phyloP scores from a whole-genome alignment of 192 early-diverging fungal species.

The Gigaspora rosea region DNA sequence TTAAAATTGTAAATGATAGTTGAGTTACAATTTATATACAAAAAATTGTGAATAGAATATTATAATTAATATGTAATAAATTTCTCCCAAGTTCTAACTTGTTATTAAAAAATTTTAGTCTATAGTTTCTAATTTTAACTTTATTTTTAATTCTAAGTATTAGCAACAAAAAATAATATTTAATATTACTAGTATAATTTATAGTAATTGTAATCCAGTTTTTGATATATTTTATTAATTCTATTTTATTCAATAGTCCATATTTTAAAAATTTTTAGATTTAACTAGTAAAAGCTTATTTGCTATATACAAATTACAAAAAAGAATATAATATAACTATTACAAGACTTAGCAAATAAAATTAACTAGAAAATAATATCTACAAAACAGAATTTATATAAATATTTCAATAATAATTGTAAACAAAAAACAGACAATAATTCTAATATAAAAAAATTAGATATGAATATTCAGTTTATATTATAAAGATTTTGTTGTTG shows the following conservation, averaged over 20 bases:
- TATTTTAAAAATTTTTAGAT: conserved; percentile 14
- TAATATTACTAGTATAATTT: no score
- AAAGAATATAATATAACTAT: conserved; percentile 16
- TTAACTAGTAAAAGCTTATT: conserved; percentile 26
- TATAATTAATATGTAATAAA: no score
- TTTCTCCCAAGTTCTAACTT: no score
- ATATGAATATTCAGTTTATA: conserved; percentile 20
- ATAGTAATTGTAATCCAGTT: conserved; percentile 2
- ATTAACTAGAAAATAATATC: conserved; percentile 20
- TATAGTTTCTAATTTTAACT: no score
- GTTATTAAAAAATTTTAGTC: no score
- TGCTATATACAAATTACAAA: conserved; percentile 5
- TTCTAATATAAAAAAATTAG: conserved; percentile 15
- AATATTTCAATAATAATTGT: conserved; percentile 22
- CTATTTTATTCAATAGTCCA: conserved; percentile 8
- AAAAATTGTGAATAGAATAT: no score
- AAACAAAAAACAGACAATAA: neutral
- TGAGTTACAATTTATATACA: no score
- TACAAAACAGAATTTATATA: conserved; percentile 14
- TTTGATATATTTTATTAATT: conserved; percentile 24
- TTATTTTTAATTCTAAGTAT: no score
- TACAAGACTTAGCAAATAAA: conserved; percentile 23
- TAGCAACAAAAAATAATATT: no score
- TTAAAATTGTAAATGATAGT: no score
- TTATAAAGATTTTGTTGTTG: conserved; percentile 27